Evolutionary conservation across 345 rosid genomes (phyloP).

Genomic region (Ceriops decandra): DNA sequence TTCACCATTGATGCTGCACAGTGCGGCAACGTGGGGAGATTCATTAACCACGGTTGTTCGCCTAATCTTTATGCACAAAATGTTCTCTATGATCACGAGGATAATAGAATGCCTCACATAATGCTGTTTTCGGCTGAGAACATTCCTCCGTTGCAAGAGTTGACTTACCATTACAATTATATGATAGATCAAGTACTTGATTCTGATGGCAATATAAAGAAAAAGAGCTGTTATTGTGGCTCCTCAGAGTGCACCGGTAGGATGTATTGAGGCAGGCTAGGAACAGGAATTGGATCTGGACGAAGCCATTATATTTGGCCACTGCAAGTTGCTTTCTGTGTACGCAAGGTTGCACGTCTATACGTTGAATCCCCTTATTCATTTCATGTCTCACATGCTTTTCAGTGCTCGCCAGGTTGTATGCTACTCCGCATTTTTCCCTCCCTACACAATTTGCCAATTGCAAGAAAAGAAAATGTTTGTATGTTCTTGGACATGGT

Average conservation of each 20-base stretch:
- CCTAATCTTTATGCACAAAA: constrained; percentile 91
- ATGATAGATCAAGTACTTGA: constrained; percentile 56
- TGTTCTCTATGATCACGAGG: constrained; percentile 73
- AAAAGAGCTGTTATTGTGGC: constrained; percentile 72
- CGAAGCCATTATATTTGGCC: not conserved
- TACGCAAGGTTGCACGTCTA: not conserved
- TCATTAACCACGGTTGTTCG: constrained; percentile 88
- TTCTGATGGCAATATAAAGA: constrained; percentile 62
- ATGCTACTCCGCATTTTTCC: no score
- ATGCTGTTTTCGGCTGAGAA: constrained; percentile 84
- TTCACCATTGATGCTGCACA: constrained; percentile 84
- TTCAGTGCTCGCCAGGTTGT: no score
- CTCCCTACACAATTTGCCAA: no score
- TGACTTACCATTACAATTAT: constrained; percentile 79
- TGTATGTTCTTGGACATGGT: no score
- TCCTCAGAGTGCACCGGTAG: constrained; percentile 69
- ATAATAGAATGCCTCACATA: constrained; percentile 73
- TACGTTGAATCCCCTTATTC: not conserved
- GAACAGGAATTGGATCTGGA: not conserved
- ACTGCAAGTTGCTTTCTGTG: constrained; percentile 2
- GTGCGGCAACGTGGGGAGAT: constrained; percentile 72
- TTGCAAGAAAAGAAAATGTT: no score
- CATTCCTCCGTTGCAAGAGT: constrained; percentile 86
- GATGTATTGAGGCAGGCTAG: constrained; percentile 47
- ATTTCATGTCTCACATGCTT: not conserved